Evolutionary conservation across 2,329 filamentous ascomycete species (phyloP).

Genomic region (Phoma herbarum): DNA sequence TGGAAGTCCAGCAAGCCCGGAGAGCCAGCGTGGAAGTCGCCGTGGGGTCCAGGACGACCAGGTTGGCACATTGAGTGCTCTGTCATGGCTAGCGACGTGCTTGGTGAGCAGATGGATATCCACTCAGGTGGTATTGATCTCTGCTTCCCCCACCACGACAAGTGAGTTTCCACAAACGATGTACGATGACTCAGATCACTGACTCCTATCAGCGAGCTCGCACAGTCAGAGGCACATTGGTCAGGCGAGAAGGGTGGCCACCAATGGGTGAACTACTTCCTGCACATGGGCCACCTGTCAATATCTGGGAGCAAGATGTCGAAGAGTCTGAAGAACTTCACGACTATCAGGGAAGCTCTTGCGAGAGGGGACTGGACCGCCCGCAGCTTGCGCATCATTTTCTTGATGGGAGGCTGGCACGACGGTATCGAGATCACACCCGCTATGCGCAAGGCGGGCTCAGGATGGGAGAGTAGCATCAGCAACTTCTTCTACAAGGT

Average conservation of each 20-base stretch:
- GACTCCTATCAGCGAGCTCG: constrained; percentile 66
- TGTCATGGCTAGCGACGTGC: constrained; percentile 90
- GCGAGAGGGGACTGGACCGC: constrained; percentile 75
- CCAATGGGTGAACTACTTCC: constrained; percentile 94
- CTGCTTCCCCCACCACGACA: constrained; percentile 80
- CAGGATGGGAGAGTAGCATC: constrained; percentile 81
- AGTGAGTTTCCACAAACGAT: constrained; percentile 49
- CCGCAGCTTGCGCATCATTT: constrained; percentile 82
- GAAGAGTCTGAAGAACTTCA: constrained; percentile 95
- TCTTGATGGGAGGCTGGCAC: constrained; percentile 88
- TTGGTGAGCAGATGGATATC: constrained; percentile 87
- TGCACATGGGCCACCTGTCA: constrained; percentile 92
- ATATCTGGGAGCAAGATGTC: constrained; percentile 96
- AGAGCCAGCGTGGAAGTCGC: constrained; percentile 88
- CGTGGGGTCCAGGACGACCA: constrained; percentile 86
- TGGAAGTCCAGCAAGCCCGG: constrained; percentile 94
- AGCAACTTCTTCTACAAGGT: constrained; percentile 73
- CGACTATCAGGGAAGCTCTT: constrained; percentile 87
- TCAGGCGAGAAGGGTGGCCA: constrained; percentile 52
- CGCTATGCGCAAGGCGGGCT: constrained; percentile 77
- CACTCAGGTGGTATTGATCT: constrained; percentile 94
- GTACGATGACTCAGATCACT: constrained; percentile 1
- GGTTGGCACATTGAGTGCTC: constrained; percentile 99
- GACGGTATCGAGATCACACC: constrained; percentile 91
- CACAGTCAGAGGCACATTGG: constrained; percentile 90